Conservation (phyloP, 352 stramenopile genomes). For the Pythium grandisporangium region DNA sequence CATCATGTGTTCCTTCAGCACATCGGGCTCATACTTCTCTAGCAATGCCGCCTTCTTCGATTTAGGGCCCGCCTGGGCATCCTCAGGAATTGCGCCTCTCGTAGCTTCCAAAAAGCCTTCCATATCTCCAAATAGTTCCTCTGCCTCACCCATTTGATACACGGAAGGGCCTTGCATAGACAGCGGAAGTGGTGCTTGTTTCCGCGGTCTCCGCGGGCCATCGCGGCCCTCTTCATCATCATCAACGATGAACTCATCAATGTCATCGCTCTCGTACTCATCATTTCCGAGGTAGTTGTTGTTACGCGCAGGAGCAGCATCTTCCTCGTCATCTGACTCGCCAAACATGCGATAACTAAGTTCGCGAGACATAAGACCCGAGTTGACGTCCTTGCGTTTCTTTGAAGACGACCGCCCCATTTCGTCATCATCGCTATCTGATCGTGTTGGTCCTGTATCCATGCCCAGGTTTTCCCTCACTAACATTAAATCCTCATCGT, state of each 20-base stretch:
- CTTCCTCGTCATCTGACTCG: slow-evolving; percentile 83
- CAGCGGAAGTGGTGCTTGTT: slow-evolving; percentile 51
- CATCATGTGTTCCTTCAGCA: slow-evolving; percentile 87
- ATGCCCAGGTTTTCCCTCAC: slow-evolving; percentile 87
- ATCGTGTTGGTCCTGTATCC: slow-evolving; percentile 59
- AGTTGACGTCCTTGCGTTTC: slow-evolving; percentile 69
- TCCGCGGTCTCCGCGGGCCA: slow-evolving; percentile 60
- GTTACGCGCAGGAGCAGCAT: slow-evolving; percentile 46
- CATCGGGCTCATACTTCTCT: slow-evolving; percentile 82
- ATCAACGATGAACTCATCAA: slow-evolving; percentile 87
- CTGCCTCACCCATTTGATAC: slow-evolving; percentile 87
- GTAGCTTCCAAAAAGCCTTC: slow-evolving; percentile 82
- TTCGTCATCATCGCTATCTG: slow-evolving; percentile 72
- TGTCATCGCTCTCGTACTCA: slow-evolving; percentile 86
- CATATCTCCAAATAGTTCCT: slow-evolving; percentile 87
- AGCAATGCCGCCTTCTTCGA: slow-evolving; percentile 81
- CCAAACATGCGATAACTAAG: slow-evolving; percentile 86
- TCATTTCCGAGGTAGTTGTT: slow-evolving; percentile 82
- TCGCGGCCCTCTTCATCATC: slow-evolving; percentile 84
- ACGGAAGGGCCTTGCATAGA: slow-evolving; percentile 83
- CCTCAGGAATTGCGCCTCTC: slow-evolving; percentile 23
- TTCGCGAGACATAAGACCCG: slow-evolving; percentile 78
- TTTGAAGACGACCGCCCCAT: slow-evolving; percentile 49
- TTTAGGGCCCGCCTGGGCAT: slow-evolving; percentile 21
- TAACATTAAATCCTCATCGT: slow-evolving; percentile 83